These are phyloP conservation scores for Pichia sp. DNA, from an alignment of 1,139 yeast species.

Conservation along the genomic window DNA sequence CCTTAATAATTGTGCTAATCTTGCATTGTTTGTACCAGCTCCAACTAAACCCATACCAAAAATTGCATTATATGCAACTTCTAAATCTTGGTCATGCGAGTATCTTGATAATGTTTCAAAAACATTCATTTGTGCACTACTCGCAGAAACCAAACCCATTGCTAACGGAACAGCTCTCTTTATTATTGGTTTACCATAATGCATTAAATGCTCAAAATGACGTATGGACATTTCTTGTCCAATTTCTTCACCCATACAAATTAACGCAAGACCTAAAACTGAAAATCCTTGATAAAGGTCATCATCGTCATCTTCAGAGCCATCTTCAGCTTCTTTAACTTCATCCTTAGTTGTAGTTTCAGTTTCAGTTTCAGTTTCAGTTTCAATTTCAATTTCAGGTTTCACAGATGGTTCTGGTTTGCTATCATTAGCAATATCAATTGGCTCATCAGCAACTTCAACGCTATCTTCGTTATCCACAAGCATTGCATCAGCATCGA, in stretches of 20 bases:
- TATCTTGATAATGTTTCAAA: conserved; percentile 93
- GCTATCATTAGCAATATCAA: conserved; percentile 4
- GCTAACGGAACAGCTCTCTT: conserved; percentile 96
- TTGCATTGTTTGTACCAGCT: conserved; percentile 97
- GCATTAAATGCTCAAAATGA: conserved; percentile 96
- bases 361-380: conserved; percentile 2
- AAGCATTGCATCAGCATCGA: conserved; percentile 6
- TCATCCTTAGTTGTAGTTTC: conserved; percentile 21
- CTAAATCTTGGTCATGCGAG: conserved; percentile 92
- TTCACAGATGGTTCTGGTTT: not conserved
- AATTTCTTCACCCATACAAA: conserved; percentile 97
- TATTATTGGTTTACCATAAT: conserved; percentile 88
- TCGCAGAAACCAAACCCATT: conserved; percentile 89
- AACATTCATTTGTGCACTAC: conserved; percentile 95
- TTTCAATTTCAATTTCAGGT: conserved; percentile 2
- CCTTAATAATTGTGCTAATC: conserved; percentile 90
- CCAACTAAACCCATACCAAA: conserved; percentile 98
- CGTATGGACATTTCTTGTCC: conserved; percentile 97
- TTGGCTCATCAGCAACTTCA: conserved; percentile 11
- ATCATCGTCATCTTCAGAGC: conserved; percentile 32
- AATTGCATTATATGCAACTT: conserved; percentile 91
- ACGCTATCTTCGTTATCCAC: conserved; percentile 9
- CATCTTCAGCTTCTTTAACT: conserved; percentile 13
- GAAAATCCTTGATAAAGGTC: conserved; percentile 81
- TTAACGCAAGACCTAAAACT: conserved; percentile 87